Evolutionary conservation across 108 stramenopile species (phyloP).

Genomic region (Pseudonitzschia multistriata): DNA sequence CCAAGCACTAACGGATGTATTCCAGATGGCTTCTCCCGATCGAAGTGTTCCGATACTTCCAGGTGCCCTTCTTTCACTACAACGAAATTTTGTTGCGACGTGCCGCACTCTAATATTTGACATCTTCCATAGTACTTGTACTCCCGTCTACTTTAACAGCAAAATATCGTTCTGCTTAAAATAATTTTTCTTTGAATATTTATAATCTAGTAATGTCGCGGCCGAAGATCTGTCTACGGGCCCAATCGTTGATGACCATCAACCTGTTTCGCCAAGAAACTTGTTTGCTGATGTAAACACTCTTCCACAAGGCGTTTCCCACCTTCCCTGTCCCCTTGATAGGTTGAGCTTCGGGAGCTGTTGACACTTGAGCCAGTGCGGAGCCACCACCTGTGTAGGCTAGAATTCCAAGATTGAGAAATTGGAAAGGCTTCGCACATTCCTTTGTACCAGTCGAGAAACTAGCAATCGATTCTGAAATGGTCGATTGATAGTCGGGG

Average conservation of each 20-base stretch:
- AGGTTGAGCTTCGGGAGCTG: conserved; percentile 55
- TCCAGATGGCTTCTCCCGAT: too few species aligned
- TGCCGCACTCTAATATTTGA: too few species aligned
- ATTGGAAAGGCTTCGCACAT: conserved; percentile 93
- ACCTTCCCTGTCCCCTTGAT: conserved; percentile 76
- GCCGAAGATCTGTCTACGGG: conserved; percentile 81
- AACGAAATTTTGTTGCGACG: too few species aligned
- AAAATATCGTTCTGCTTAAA: not conserved
- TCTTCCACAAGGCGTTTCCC: conserved; percentile 77
- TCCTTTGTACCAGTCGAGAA: conserved; percentile 50
- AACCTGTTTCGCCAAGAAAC: conserved; percentile 85
- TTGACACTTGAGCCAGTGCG: conserved; percentile 78
- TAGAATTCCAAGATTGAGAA: conserved; percentile 91
- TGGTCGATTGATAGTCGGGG: conserved; percentile 10
- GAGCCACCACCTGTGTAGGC: conserved; percentile 90
- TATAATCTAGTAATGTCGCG: conserved; percentile 77
- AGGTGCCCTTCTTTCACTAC: too few species aligned
- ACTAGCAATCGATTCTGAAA: conserved; percentile 65
- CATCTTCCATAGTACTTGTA: too few species aligned
- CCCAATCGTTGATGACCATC: conserved; percentile 90
- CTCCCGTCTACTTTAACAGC: not conserved
- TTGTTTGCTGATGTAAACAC: conserved; percentile 91
- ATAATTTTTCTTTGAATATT: not conserved
- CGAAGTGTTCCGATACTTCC: too few species aligned
- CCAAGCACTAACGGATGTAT: too few species aligned